phyloP scores from a whole-genome alignment of 352 stramenopile species.

The Phytophthora parvispora region DNA sequence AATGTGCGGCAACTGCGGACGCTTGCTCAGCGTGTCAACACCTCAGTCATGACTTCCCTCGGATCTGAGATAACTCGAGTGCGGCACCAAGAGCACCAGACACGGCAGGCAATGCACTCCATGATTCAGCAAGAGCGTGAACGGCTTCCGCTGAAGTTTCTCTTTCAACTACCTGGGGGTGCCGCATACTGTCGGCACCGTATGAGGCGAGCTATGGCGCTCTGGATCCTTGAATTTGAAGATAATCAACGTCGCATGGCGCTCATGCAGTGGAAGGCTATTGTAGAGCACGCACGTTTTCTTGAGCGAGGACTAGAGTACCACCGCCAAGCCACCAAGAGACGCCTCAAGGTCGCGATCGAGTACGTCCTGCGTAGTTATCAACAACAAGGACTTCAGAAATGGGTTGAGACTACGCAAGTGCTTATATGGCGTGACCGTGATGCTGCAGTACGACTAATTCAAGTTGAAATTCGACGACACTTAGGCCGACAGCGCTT shows the following conservation, averaged over 20 bases:
- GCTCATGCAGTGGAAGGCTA: constrained; percentile 85
- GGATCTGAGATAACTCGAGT: constrained; percentile 49
- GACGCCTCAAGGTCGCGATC: constrained; percentile 70
- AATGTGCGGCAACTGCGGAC: constrained; percentile 52
- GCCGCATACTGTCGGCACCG: constrained; percentile 79
- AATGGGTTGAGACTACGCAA: constrained; percentile 68
- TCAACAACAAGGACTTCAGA: constrained; percentile 63
- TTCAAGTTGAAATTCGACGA: constrained; percentile 66
- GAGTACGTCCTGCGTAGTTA: constrained; percentile 77
- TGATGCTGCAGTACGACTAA: constrained; percentile 54
- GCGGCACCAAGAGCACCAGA: constrained; percentile 42
- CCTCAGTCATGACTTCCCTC: constrained; percentile 60
- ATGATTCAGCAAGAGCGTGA: constrained; percentile 73
- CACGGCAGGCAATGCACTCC: constrained; percentile 52
- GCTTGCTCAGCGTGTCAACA: constrained; percentile 57
- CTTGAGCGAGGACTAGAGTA: constrained; percentile 66
- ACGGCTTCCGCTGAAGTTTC: constrained; percentile 76
- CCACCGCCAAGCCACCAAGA: constrained; percentile 65
- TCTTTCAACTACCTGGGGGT: constrained; percentile 84
- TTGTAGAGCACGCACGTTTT: constrained; percentile 73
- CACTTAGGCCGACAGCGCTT: constrained; percentile 47
- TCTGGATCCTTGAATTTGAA: constrained; percentile 83
- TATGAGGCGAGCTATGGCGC: constrained; percentile 73
- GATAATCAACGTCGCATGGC: constrained; percentile 79
- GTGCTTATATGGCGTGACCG: constrained; percentile 69